Percentiles rank a stretch among this genome's conserved stretches.
Conservation (phyloP, 345 rosid genomes). For the Acer campestre region DNA sequence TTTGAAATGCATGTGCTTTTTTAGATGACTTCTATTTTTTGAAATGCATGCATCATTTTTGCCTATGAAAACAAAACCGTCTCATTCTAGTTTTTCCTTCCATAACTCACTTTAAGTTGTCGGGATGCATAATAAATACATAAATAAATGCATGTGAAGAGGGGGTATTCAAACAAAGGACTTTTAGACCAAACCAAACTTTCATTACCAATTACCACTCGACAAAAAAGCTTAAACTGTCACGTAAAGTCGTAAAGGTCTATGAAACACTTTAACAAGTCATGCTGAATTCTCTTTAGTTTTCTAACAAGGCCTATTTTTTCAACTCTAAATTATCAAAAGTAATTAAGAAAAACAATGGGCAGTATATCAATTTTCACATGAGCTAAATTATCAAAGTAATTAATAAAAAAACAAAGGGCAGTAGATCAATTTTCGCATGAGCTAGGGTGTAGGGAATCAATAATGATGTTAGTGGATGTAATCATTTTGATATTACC, state of each 20-base stretch:
- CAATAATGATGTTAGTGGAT: slow-evolving; percentile 23
- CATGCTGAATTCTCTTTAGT: too few species aligned
- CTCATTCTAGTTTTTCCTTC: neutral
- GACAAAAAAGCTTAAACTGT: too few species aligned
- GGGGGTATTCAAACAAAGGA: too few species aligned
- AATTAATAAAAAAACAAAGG: neutral
- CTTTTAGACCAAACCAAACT: too few species aligned
- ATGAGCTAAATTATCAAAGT: neutral
- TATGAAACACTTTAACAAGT: too few species aligned
- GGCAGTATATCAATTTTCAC: too few species aligned
- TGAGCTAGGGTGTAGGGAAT: slow-evolving; percentile 31
- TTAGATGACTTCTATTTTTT: neutral
- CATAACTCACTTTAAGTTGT: neutral
- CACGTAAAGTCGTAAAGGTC: too few species aligned
- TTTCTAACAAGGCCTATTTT: neutral
- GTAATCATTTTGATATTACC: slow-evolving; percentile 24
- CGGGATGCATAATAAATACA: too few species aligned
- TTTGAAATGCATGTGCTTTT: too few species aligned
- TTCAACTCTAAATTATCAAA: neutral
- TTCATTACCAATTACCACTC: too few species aligned
- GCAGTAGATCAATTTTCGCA: slow-evolving; percentile 24
- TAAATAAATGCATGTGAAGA: too few species aligned
- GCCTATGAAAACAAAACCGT: neutral
- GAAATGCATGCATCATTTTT: neutral
- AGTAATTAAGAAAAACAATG: too few species aligned